Base-by-base conservation (phyloP, 2,329 filamentous ascomycete species). In the Hypoxylon sp. region DNA sequence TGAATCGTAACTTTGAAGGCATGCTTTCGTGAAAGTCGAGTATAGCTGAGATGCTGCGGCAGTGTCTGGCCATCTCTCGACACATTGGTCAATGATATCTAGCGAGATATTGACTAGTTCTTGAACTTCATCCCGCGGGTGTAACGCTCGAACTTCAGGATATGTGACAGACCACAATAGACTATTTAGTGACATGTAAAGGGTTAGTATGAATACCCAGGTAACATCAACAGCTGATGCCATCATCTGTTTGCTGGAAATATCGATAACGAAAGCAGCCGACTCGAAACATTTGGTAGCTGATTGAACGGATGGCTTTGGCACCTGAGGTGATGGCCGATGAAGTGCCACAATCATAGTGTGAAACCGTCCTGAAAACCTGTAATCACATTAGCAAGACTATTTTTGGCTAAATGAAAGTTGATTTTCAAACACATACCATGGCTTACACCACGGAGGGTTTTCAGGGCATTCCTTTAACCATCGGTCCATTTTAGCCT, bases 151-250 rank as follows among this genome's bases (percentile, higher is more conserved):
- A 24, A 98, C 90, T 71, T 95, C 92, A 3, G 91, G 87, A 76
- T 97, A 98, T 0, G 94, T 97, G 6, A 97, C 87, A 1, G 92
- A 90, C 96, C 96, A 99, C 0, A 99, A 86, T 54, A 98, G 87
- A 4, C 93, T 94, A 77, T 97, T 98, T 63, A 98, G 87, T 3
- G 93, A 90, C 89, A 97, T 96, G 82, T 97, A 98, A 44, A 98
- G 87, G 19, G 92, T 90, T 65, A 97, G 87, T 0, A 97, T 89
- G 76, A 97, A 97, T 47, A 97, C 91, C 95, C 95, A 98, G 0
- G 94, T 98, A 67, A 98, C 85, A 76, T 98, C 95, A 10, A 96
- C 89, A 22, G 90, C 90, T 13, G 88, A 87, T 14, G 87, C 90
- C 71, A 91, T 88, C 76, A 97, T 91, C 79, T 97, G 94, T 74